Evolutionary conservation across 768 basidiomycete genomes (phyloP), one percentile per base, ranked within the genome.

Genomic region (Lentinula sp.): DNA sequence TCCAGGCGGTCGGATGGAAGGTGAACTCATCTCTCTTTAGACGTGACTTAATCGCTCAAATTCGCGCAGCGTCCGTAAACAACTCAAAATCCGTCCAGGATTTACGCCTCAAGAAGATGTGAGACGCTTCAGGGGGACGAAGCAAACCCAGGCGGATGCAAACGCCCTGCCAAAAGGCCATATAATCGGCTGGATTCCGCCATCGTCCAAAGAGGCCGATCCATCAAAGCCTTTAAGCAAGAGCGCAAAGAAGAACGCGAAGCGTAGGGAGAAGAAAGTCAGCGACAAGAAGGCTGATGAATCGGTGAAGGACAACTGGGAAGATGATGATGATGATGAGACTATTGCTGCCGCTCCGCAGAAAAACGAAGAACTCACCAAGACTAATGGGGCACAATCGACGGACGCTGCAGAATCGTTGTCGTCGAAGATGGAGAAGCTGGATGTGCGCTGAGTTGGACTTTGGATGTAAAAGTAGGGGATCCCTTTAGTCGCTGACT

Each of bases 51-150:
- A 60, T 64, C 59, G 57, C 39, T 61, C 46, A 59, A 63, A 48
- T 63, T 57, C 54, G 64, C 66, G 56, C 71, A 97, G 95, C 52
- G 73, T 92, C 37, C 87, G 95, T 63, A 96, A 95, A 74, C 84
- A 95, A 73, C 77, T 90, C 60, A 95, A 88, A 77, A 88, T 98
- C 64, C 81, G 95, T 32, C 95, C 93, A 2, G 95, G 95, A 0
- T 98, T 89, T 74, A 96, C 93, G 4, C 95, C 95, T 0, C 93
- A 95, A 73, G 95, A 98, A 73, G 95, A 98, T 73, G 82, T 95
- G 7, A 81, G 84, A n/a, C 85, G 87, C 52, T 98, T 95, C 73
- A 84, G 92, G 57, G 85, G 90, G 45, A 83, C 85, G 49, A 85
- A 86, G 57, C 91, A 93, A 70, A 80, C 85, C 55, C 84, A 86